Evolutionary conservation across 768 basidiomycete genomes (phyloP).

Genomic region (Xanthoconium stramineum): DNA sequence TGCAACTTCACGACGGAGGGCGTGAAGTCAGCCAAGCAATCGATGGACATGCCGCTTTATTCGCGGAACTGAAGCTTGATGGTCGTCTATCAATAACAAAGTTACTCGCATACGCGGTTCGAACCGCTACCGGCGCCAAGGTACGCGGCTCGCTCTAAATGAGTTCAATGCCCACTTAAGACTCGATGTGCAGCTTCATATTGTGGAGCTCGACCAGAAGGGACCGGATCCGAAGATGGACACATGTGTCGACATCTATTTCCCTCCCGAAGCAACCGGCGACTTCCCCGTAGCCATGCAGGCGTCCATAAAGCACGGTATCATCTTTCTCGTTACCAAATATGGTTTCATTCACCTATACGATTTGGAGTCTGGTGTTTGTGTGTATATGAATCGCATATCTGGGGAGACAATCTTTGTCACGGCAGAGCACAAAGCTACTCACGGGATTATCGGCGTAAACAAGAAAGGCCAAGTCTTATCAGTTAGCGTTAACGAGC

Average conservation of each 20-base stretch:
- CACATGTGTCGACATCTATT: constrained; percentile 98
- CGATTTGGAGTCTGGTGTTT: constrained; percentile 93
- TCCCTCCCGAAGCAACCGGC: constrained; percentile 95
- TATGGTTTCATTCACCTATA: constrained; percentile 99
- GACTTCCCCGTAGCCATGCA: constrained; percentile 99
- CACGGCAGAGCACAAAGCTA: constrained; percentile 93
- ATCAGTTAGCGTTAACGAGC: constrained; percentile 94
- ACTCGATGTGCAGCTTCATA: constrained; percentile 66
- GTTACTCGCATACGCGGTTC: constrained; percentile 90
- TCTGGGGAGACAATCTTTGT: constrained; percentile 99
- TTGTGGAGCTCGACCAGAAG: constrained; percentile 96
- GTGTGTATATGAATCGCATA: constrained; percentile 99
- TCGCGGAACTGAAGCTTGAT: constrained; percentile 87
- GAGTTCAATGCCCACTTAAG: constrained; percentile 4
- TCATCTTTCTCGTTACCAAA: constrained; percentile 96
- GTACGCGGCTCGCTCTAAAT: constrained; percentile 41
- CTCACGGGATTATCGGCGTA: constrained; percentile 95
- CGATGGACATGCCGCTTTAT: constrained; percentile 96
- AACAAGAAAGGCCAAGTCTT: constrained; percentile 99
- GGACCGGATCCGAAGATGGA: constrained; percentile 90
- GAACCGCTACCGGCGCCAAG: constrained; percentile 97
- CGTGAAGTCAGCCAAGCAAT: constrained; percentile 95
- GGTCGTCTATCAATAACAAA: constrained; percentile 83
- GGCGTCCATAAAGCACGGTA: constrained; percentile 94
- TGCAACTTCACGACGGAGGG: constrained; percentile 94